Conservation (phyloP, 1,284 basidiomycete genomes). For the Trametes versicolor region DNA sequence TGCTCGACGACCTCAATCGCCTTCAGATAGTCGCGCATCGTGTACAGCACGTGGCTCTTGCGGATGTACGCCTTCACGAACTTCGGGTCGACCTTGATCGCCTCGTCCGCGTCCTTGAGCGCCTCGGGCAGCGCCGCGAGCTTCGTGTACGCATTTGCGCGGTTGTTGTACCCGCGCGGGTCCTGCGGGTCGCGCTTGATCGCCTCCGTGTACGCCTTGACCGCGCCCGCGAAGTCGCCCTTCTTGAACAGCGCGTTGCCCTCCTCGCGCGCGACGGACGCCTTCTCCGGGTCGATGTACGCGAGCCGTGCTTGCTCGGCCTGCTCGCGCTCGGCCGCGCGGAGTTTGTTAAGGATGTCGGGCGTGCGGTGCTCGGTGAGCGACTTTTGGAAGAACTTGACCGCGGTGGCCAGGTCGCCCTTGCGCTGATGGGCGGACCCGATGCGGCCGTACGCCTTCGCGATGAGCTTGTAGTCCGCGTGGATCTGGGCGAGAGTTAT, state of each 20-base stretch:
- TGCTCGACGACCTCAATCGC: slow-evolving; percentile 85
- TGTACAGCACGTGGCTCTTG: slow-evolving; percentile 87
- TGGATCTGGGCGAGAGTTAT: slow-evolving; percentile 60
- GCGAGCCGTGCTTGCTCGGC: slow-evolving; percentile 82
- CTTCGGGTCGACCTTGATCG: slow-evolving; percentile 90
- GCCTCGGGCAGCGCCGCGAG: slow-evolving; percentile 95
- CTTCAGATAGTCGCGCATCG: slow-evolving; percentile 93
- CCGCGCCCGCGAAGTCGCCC: slow-evolving; percentile 92
- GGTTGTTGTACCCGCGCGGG: slow-evolving; percentile 95
- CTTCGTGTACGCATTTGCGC: slow-evolving; percentile 97
- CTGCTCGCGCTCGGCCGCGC: slow-evolving; percentile 84
- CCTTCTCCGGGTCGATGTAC: slow-evolving; percentile 91
- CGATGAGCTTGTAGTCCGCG: slow-evolving; percentile 84
- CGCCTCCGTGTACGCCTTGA: slow-evolving; percentile 94
- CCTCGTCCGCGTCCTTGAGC: slow-evolving; percentile 94
- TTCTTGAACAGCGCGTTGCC: slow-evolving; percentile 94
- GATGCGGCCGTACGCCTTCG: slow-evolving; percentile 91
- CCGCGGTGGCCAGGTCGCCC: slow-evolving; percentile 80
- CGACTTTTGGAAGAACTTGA: slow-evolving; percentile 93
- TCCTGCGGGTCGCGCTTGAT: slow-evolving; percentile 96
- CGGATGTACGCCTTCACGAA: slow-evolving; percentile 98
- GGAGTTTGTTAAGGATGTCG: slow-evolving; percentile 91
- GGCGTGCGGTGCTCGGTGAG: slow-evolving; percentile 98
- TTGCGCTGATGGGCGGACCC: slow-evolving; percentile 90
- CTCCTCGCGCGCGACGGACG: slow-evolving; percentile 88